Percentiles rank a stretch among this genome's conserved stretches.
phyloP scores from a whole-genome alignment of 768 basidiomycete genomes.

The Wakefieldia striispora region DNA sequence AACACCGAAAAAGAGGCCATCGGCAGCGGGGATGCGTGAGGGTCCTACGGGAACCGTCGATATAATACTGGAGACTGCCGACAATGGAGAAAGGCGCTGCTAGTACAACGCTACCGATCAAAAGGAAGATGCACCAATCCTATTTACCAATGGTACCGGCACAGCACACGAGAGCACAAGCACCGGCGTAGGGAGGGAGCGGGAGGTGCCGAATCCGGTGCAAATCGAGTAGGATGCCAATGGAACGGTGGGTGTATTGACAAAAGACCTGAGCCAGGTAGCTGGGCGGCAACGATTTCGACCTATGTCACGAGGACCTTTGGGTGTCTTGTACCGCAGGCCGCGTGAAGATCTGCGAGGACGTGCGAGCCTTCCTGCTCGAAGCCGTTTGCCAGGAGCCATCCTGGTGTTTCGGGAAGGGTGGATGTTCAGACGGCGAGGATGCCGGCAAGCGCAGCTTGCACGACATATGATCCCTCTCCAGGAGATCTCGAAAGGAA shows the following conservation, averaged over 20 bases:
- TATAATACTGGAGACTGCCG: constrained; percentile 49
- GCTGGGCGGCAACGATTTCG: constrained; percentile 42
- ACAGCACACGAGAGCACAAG: constrained; percentile 48
- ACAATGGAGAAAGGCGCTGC: constrained; percentile 47
- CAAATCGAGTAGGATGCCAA: constrained; percentile 52
- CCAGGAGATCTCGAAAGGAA: constrained; percentile 50
- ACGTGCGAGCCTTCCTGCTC: constrained; percentile 46
- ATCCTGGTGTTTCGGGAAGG: constrained; percentile 53
- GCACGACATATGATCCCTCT: constrained; percentile 54
- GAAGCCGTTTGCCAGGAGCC: constrained; percentile 54
- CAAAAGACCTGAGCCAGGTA: constrained; percentile 49
- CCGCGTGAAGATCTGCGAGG: constrained; percentile 57
- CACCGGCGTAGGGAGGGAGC: constrained; percentile 44
- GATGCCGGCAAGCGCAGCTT: constrained; percentile 47
- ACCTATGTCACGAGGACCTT: constrained; percentile 43
- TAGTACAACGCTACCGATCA: constrained; percentile 44
- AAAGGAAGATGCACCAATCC: constrained; percentile 50
- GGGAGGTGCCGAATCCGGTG: constrained; percentile 45
- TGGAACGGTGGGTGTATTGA: constrained; percentile 46
- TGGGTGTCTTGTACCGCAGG: constrained; percentile 44
- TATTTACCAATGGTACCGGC: constrained; percentile 51
- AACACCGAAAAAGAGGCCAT: constrained; percentile 42
- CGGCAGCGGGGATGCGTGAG: constrained; percentile 30
- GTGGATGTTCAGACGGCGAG: constrained; percentile 47
- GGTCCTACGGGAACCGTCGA: constrained; percentile 38